Base-by-base conservation (phyloP, 2,329 filamentous ascomycete species). In the Curvularia eragrostidis region DNA sequence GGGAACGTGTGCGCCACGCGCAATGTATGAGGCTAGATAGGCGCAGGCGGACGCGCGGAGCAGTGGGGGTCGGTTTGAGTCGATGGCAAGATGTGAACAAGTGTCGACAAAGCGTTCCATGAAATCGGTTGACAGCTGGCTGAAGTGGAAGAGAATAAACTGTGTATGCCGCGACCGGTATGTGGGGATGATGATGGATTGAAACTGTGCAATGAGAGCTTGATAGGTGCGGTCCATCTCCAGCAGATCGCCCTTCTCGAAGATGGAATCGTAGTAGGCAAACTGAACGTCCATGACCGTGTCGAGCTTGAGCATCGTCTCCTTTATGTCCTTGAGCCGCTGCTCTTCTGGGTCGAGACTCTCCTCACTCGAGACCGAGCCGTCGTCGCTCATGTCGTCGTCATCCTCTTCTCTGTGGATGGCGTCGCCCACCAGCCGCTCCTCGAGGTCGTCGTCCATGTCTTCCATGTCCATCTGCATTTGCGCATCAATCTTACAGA, bases 91-190 rank as follows among this genome's bases (percentile, higher is more conserved):
- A 59, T 90, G 84, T 38, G 91, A 85, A 63, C 94, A 90, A 23
- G 88, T 89, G 32, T 89, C 89, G 42, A 91, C 89, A 71, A 98
- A 98, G 48, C 88, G 86, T 70, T 95, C 91, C 56, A 91, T 89
- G 47, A 97, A 86, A 43, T 85, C 84, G 28, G 90, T 88, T 8
- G 91, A 91, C 56, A 85, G 86, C 76, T 99, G 94, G 15, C 91
- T 91, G 74, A 96, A 97, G 78, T 97, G 94, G 78, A 99, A 99
- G 49, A 98, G 84, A 47, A 99, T 85, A 69, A 98, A 99, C 71
- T 99, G 95, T 0, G 93, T 93, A 75, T 98, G 94, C 32, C 95
- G 89, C 23, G 93, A 96, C 66, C 92, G 91, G 74, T 95, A 93
- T 13, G 93, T 96, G 3, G 93, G 93, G 28, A 99, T 84, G 58